Base-by-base conservation (phyloP, 2,329 filamentous ascomycete species). In the Sphaerostilbella broomeana region DNA sequence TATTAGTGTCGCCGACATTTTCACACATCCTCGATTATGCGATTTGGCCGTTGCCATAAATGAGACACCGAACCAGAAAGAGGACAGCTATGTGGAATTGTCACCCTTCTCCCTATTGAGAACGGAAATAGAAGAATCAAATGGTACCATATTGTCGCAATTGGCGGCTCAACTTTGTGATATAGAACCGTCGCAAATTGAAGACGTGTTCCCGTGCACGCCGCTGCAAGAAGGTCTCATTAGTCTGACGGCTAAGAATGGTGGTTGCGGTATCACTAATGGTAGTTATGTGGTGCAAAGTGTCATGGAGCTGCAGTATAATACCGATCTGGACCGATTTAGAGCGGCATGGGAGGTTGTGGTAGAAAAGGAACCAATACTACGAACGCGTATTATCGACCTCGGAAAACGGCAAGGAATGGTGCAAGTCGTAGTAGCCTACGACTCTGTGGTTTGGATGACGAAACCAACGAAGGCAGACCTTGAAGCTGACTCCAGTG, bases 161-260 rank as follows among this genome's bases (percentile, higher is more conserved):
- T 31, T 19, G 31, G 32, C 33, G 11, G 33, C 32, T 17, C 27
- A 16, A 6, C 13, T 24, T 6, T 42, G 39, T 5, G 36, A 24
- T 6, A 28, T 37, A 11, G 12, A 15, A 18, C 25, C 29, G 27
- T 22, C 19, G 11, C 19, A 31, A 30, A 19, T 42, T 6, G 10
- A 8, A 18, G 39, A 42, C 25, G 26, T 37, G 13, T 42, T 32
- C 13, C 39, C 39, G 11, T 42, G 33, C 22, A 42, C 39, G 16
- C 16, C 33, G 6, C 20, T 42, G 10, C 39, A 42, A 29, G 18
- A 42, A 37, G 39, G 39, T 16, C 18, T 42, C 18, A 25, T 42
- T n/a, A 26, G 32, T 7, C 4, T 42, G 15, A 26, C 25, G 9
- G 16, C 33, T 11, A 42, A 16, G 20, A 24, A 27, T 15, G n/a